A percentile compares a stretch with the other conserved stretches of the same genome.
These are phyloP conservation scores for Candida orba DNA, from an alignment of 805 yeast genomes.

Conservation along the genomic window DNA sequence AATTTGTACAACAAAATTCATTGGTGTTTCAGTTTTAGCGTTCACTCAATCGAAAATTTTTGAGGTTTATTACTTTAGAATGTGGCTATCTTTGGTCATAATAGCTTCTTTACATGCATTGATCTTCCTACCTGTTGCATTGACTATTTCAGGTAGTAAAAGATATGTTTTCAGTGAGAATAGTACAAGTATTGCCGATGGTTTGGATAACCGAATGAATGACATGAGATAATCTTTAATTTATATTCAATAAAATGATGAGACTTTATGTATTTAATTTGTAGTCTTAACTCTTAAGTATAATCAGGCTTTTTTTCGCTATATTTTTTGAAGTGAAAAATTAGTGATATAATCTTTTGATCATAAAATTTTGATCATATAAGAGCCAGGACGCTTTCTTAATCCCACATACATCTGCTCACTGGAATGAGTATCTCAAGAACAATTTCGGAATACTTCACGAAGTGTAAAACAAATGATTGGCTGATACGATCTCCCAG, in stretches of 20 bases:
- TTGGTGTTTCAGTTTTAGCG: constrained; percentile 82
- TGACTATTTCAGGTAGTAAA: constrained; percentile 58
- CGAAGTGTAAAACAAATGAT: constrained; percentile 7
- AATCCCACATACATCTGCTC: no score
- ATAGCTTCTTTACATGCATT: constrained; percentile 77
- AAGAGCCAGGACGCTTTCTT: no score
- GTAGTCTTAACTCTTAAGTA: no score
- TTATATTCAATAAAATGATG: neutral
- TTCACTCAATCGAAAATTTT: constrained; percentile 84
- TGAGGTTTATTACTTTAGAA: constrained; percentile 85
- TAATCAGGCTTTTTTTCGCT: no score
- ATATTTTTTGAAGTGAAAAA: no score
- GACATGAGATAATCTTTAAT: constrained; percentile 5
- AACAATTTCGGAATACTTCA: constrained; percentile 5
- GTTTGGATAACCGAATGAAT: constrained; percentile 16
- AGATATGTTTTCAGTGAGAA: constrained; percentile 37
- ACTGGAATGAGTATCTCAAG: constrained; percentile 7
- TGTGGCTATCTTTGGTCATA: constrained; percentile 82
- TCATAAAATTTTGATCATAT: no score
- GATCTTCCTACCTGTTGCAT: constrained; percentile 67
- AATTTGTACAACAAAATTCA: constrained; percentile 78
- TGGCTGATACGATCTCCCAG: constrained; percentile 6
- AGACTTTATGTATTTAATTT: no score
- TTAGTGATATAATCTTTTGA: no score
- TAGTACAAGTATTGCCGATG: constrained; percentile 27